phyloP scores from a whole-genome alignment of 257 asterid genomes.

The Coffea eugenioides region DNA sequence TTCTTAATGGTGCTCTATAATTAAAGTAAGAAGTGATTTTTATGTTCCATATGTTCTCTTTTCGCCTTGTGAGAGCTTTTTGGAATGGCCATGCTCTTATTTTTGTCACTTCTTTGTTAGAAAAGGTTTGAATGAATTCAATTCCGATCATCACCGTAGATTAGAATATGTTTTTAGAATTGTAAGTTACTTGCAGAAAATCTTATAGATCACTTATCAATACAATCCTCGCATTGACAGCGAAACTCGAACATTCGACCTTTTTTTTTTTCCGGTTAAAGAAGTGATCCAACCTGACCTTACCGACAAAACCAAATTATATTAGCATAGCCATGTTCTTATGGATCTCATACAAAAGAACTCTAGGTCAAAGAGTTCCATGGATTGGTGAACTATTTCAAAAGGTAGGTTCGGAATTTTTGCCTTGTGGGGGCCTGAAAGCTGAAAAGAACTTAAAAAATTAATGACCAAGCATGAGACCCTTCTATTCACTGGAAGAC shows the following conservation, averaged over 20 bases:
- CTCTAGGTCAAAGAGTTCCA: constrained; percentile 10
- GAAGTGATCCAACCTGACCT: too few relatives aligned
- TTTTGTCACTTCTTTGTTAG: too few relatives aligned
- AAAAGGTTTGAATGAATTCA: too few relatives aligned
- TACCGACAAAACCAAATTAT: background rate
- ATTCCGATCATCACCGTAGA: too few relatives aligned
- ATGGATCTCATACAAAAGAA: background rate
- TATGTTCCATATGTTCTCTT: background rate
- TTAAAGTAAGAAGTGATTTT: background rate
- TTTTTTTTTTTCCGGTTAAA: too few relatives aligned
- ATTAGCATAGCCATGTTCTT: background rate
- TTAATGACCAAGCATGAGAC: background rate
- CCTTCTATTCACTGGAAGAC: constrained; percentile 8
- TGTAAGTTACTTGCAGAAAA: too few relatives aligned
- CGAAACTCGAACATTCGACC: too few relatives aligned
- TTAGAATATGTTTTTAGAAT: too few relatives aligned
- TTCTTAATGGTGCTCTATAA: background rate
- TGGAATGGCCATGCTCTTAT: background rate
- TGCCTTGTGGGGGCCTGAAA: constrained; percentile 10
- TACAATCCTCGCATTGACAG: too few relatives aligned
- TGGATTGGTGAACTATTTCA: constrained; percentile 28
- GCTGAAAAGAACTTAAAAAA: background rate
- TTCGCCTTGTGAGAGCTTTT: background rate
- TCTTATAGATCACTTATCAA: too few relatives aligned
- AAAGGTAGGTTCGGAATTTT: constrained; percentile 24